These are phyloP conservation scores for Cordyceps cateniannulata DNA, from an alignment of 2,329 filamentous ascomycete genomes.

Conservation along the genomic window DNA sequence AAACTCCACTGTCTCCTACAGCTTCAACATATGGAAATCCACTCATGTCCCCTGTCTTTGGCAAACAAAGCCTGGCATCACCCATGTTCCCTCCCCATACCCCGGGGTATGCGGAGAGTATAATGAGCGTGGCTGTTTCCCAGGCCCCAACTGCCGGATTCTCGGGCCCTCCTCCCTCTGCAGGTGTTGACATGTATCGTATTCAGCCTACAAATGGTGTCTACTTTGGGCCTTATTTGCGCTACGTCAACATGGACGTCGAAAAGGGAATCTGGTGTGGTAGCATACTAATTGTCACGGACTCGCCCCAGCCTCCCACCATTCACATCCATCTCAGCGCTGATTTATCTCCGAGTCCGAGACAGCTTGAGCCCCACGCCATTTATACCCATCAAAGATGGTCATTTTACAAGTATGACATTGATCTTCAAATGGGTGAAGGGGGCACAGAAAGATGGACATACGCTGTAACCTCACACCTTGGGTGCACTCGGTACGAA, in stretches of 20 bases:
- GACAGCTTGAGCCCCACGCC: slow-evolving; percentile 72
- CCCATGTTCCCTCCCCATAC: slow-evolving; percentile 79
- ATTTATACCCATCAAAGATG: slow-evolving; percentile 89
- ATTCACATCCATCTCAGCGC: slow-evolving; percentile 90
- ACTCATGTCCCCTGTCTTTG: slow-evolving; percentile 61
- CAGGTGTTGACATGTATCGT: slow-evolving; percentile 91
- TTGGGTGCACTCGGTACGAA: slow-evolving; percentile 96
- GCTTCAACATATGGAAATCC: slow-evolving; percentile 71
- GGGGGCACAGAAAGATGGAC: slow-evolving; percentile 81
- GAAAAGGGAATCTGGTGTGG: slow-evolving; percentile 87
- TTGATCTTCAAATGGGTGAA: slow-evolving; percentile 87
- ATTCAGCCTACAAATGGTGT: slow-evolving; percentile 91
- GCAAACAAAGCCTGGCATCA: slow-evolving; percentile 55
- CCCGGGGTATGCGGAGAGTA: slow-evolving; percentile 78
- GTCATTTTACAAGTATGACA: slow-evolving; percentile 92
- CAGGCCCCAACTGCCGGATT: slow-evolving; percentile 78
- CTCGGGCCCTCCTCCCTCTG: slow-evolving; percentile 77
- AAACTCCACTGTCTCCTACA: slow-evolving; percentile 75
- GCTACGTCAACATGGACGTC: slow-evolving; percentile 96
- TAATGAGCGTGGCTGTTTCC: slow-evolving; percentile 71
- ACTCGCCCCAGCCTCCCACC: slow-evolving; percentile 85
- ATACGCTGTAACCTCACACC: slow-evolving; percentile 92
- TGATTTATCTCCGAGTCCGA: slow-evolving; percentile 87
- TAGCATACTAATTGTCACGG: slow-evolving; percentile 88
- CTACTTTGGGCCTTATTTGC: slow-evolving; percentile 93